Base-by-base conservation (phyloP, 176 grass and related monocot genomes). In the Oryza meridionalis region DNA sequence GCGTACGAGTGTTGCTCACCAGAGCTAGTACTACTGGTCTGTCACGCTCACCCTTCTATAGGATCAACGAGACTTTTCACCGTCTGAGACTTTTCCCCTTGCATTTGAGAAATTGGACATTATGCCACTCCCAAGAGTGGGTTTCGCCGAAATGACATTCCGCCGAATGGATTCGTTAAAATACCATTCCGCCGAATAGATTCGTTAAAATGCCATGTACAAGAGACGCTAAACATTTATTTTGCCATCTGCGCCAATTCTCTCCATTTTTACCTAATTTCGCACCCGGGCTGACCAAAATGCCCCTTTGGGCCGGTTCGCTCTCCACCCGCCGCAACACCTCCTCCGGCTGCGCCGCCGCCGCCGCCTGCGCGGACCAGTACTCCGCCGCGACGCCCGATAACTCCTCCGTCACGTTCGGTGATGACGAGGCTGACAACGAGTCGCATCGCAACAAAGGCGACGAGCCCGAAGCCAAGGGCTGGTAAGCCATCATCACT, bases 331-430 rank as follows among this genome's bases (percentile, higher is more conserved):
- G 88, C 75, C 89, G 89, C 71, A 90, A 86, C 84, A 68, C 69
- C 63, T 83, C n/a, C n/a, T n/a, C 80, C 21, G 61, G 51, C n/a
- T n/a, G n/a, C 16, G 42, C 1, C 14, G 43, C 0, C 2, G 75
- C 9, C 0, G 75, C 38, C 21, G 10, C 51, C 11, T 47, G 45
- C 19, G 53, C 17, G 1, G 76, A 77, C 21, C 55, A 61, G 46
- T 72, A 86, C 76, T 76, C 88, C 11, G 68, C 64, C 32, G 83
- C 86, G 0, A 94, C 92, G 50, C 81, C 92, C 14, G 92, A 87
- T 61, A 88, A 94, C 72, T 94, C 92, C 15, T 89, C 92, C 2
- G 88, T 79, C 35, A 89, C 92, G 3, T 94, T 87, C 65, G 92
- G 92, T 14, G 92, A 94, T 29, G 92, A 94, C 5, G 92, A 91